A percentile compares a stretch with the other conserved stretches of the same genome.
These are phyloP conservation scores for Hymenoscyphus repandus DNA, from an alignment of 2,329 filamentous ascomycete genomes.

Conservation along the genomic window DNA sequence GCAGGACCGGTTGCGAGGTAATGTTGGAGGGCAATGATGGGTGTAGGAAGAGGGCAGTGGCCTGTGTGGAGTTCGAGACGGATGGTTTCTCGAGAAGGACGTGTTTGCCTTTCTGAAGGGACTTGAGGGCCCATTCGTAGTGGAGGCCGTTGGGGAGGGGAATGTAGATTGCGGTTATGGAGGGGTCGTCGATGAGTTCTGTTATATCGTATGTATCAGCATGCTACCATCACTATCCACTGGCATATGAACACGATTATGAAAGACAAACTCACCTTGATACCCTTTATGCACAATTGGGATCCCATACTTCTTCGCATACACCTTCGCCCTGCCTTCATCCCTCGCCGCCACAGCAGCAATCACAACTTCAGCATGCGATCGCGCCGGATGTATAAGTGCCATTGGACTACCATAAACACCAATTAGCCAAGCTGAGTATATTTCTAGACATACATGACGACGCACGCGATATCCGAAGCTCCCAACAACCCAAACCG, in stretches of 20 bases:
- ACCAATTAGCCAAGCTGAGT: not conserved
- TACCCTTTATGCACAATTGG: constrained; percentile 45
- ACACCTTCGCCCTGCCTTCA: constrained; percentile 40
- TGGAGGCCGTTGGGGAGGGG: constrained; percentile 41
- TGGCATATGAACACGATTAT: too few relatives aligned
- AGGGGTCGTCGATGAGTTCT: constrained; percentile 36
- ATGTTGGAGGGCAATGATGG: constrained; percentile 28
- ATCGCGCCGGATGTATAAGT: constrained; percentile 44
- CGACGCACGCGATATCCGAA: constrained; percentile 31
- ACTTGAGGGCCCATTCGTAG: constrained; percentile 43
- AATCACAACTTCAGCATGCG: constrained; percentile 49
- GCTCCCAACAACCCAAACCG: constrained; percentile 34
- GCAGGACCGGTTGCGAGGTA: constrained; percentile 36
- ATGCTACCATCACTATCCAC: too few relatives aligned
- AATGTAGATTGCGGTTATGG: constrained; percentile 47
- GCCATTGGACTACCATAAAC: constrained; percentile 32
- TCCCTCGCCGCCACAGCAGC: constrained; percentile 49
- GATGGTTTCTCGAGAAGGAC: constrained; percentile 52
- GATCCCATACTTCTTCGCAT: constrained; percentile 47
- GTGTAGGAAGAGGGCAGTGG: constrained; percentile 38
- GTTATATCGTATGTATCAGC: not conserved
- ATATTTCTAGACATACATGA: not conserved
- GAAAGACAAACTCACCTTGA: constrained; percentile 34
- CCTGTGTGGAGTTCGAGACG: constrained; percentile 41
- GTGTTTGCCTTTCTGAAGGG: constrained; percentile 46